A percentile compares a stretch with the other conserved stretches of the same genome.
Evolutionary conservation across 1,284 basidiomycete genomes (phyloP).

Genomic region (Testicularia cyperi): DNA sequence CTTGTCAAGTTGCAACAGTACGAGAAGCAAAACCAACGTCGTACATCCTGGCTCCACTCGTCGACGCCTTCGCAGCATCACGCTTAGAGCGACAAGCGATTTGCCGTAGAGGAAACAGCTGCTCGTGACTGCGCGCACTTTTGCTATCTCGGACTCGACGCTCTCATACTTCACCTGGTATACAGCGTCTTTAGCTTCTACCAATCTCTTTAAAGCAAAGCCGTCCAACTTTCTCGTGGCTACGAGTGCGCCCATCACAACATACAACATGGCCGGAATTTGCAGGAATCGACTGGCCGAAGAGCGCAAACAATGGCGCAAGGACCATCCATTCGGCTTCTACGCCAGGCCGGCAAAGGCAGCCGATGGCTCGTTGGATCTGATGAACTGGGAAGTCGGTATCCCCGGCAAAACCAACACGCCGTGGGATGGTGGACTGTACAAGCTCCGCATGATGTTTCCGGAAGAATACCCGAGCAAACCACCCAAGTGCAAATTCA

Average conservation of each 20-base stretch:
- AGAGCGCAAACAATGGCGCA: constrained; percentile 98
- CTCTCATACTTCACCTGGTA: constrained; percentile 2
- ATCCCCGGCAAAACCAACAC: constrained; percentile 66
- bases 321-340: constrained; percentile 98
- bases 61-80: too few species aligned
- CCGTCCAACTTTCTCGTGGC: too few species aligned
- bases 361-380: constrained; percentile 87
- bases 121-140: too few species aligned
- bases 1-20: too few species aligned
- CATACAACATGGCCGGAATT: constrained; percentile 32
- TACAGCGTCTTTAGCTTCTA: too few species aligned
- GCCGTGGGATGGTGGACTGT: constrained; percentile 91
- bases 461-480: constrained; percentile 76
- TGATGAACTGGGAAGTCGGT: constrained; percentile 96
- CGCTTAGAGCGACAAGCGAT: too few species aligned
- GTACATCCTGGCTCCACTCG: too few species aligned
- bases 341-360: constrained; percentile 88
- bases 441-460: constrained; percentile 80
- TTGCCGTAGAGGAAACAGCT: too few species aligned
- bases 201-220: too few species aligned
- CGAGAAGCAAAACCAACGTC: too few species aligned
- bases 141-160: too few species aligned
- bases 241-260: too few species aligned
- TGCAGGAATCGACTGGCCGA: constrained; percentile 71
- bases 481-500: constrained; percentile 97